These are phyloP conservation scores for Stenocarpella maydis DNA, from an alignment of 2,329 filamentous ascomycete genomes.

Conservation along the genomic window DNA sequence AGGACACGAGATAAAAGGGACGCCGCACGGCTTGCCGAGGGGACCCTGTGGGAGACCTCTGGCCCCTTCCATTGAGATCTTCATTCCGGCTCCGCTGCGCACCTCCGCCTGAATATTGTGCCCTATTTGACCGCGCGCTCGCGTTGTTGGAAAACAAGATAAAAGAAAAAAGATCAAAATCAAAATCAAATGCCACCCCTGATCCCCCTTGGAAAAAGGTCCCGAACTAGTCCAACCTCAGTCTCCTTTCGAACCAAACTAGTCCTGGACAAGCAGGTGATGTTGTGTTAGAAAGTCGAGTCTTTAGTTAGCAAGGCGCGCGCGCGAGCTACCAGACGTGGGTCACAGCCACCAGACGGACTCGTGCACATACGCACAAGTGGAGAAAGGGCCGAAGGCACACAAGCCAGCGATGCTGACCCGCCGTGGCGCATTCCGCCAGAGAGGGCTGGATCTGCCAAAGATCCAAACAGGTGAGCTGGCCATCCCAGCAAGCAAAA, in stretches of 20 bases:
- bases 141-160: neutral
- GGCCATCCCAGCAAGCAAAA: neutral
- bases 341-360: neutral
- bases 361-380: neutral
- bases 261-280: neutral
- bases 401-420: slow-evolving; percentile 13
- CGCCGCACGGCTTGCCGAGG: slow-evolving; percentile 16
- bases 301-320: neutral
- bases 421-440: slow-evolving; percentile 18
- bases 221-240: neutral
- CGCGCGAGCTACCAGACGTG: neutral
- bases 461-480: slow-evolving; percentile 19
- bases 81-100: slow-evolving; percentile 14
- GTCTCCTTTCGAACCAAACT: neutral
- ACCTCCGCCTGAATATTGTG: neutral
- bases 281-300: neutral
- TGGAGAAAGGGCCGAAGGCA: neutral
- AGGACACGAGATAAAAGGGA: slow-evolving; percentile 10
- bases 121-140: neutral
- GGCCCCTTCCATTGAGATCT: slow-evolving; percentile 20
- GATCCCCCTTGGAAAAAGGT: neutral
- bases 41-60: neutral
- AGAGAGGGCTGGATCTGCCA: slow-evolving; percentile 5
- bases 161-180: neutral
- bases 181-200: neutral